Percentiles rank a stretch among this genome's conserved stretches.
Evolutionary conservation across 257 asterid species (phyloP).

Genomic region (Solanum tarijense): DNA sequence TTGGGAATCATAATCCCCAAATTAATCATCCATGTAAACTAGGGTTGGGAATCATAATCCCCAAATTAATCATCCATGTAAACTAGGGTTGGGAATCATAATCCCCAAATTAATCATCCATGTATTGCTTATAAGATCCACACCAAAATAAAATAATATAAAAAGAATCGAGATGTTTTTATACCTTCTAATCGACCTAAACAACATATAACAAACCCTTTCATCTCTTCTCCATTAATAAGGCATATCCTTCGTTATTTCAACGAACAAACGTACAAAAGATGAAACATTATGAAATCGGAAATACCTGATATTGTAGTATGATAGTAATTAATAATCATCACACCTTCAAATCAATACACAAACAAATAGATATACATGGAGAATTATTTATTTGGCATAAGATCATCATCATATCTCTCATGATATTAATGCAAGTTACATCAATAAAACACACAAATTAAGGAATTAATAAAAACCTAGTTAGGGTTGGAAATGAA

Average conservation of each 20-base stretch:
- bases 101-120: too few relatives aligned
- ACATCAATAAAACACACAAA: not conserved
- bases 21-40: too few relatives aligned
- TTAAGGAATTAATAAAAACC: not conserved
- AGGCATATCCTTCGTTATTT: not conserved
- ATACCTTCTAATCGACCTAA: not conserved
- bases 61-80: too few relatives aligned
- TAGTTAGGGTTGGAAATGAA: not conserved
- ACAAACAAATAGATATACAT: not conserved
- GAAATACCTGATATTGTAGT: not conserved
- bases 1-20: too few relatives aligned
- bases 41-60: too few relatives aligned
- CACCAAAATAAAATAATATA: not conserved
- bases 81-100: too few relatives aligned
- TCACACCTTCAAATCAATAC: not conserved
- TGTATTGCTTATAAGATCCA: not conserved
- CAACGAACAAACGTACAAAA: not conserved
- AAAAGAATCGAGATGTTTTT: not conserved
- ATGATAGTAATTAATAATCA: not conserved
- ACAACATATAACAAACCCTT: not conserved
- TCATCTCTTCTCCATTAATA: not conserved
- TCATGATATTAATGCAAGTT: not conserved
- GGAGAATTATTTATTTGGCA: not conserved
- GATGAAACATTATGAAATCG: not conserved
- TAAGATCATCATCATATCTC: not conserved